Percentiles rank a stretch among this genome's conserved stretches.
Evolutionary conservation across 495 filamentous ascomycete species (phyloP).

Genomic region (Emericellopsis terricola): DNA sequence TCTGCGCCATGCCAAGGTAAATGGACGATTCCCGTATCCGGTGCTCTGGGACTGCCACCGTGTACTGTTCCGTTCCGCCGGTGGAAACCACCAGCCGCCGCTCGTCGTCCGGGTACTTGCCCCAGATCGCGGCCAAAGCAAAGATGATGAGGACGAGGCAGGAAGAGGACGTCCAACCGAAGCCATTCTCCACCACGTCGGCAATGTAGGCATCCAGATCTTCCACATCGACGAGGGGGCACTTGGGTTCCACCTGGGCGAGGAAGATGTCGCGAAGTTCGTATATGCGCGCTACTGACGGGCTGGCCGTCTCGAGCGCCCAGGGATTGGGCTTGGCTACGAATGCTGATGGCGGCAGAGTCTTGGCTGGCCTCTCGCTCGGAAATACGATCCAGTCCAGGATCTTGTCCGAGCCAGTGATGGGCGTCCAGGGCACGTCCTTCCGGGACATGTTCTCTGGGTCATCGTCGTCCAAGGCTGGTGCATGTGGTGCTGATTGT

Average conservation of each 20-base stretch:
- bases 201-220: not conserved
- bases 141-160: conserved; percentile 1
- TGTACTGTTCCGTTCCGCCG: not conserved
- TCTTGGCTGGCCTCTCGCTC: not conserved
- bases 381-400: conserved; percentile 1
- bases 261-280: conserved; percentile 2
- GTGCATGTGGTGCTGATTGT: not conserved
- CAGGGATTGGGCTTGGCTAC: not conserved
- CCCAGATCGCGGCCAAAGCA: conserved; percentile 1
- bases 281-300: conserved; percentile 1
- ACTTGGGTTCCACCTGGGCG: not conserved
- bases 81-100: not conserved
- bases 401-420: conserved; percentile 2
- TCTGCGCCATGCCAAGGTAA: conserved; percentile 1
- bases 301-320: not conserved
- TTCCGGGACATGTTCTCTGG: conserved; percentile 1
- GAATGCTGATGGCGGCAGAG: not conserved
- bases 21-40: conserved; percentile 1
- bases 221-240: conserved; percentile 1
- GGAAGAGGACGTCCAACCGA: conserved; percentile 1
- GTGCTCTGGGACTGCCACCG: conserved; percentile 1
- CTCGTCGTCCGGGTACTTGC: conserved; percentile 1
- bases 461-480: not conserved
- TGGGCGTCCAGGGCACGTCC: conserved; percentile 2
- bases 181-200: not conserved